Evolutionary conservation across 139 green algal genomes (phyloP).

Genomic region (Deuterostichococcus epilithicus): DNA sequence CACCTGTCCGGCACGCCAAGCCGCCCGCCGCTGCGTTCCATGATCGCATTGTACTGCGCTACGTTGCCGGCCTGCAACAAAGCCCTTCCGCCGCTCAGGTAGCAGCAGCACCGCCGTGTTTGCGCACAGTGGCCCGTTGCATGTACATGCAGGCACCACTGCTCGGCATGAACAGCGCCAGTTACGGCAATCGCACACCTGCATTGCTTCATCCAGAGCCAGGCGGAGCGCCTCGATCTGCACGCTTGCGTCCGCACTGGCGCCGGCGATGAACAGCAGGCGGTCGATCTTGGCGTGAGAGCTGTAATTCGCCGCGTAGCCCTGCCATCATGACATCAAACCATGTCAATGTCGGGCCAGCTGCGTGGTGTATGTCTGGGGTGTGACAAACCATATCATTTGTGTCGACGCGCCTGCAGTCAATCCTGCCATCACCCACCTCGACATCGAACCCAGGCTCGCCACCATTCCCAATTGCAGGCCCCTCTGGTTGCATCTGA

Average conservation of each 20-base stretch:
- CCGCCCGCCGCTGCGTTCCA: not conserved
- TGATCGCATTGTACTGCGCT: not conserved
- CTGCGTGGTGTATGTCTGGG: no score
- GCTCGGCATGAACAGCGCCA: no score
- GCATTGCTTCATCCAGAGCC: slow-evolving; percentile 65
- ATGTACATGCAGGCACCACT: no score
- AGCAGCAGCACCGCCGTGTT: not conserved
- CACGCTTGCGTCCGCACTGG: slow-evolving; percentile 36
- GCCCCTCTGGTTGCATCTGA: no score
- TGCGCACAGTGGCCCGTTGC: not conserved
- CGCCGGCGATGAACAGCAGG: slow-evolving; percentile 72
- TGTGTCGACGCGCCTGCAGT: no score
- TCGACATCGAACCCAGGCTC: no score
- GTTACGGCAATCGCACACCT: no score
- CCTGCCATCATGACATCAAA: slow-evolving; percentile 50
- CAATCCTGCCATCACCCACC: no score
- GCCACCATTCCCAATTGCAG: no score
- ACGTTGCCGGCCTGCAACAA: not conserved
- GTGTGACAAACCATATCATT: no score
- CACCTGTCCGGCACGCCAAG: slow-evolving; percentile 1
- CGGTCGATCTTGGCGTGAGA: slow-evolving; percentile 63
- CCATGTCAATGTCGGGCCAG: no score
- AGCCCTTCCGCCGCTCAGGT: not conserved
- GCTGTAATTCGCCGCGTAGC: slow-evolving; percentile 64
- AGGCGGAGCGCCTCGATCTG: slow-evolving; percentile 75